These are phyloP conservation scores for Umbilicaria muhlenbergii DNA, from an alignment of 495 filamentous ascomycete genomes.

Conservation along the genomic window DNA sequence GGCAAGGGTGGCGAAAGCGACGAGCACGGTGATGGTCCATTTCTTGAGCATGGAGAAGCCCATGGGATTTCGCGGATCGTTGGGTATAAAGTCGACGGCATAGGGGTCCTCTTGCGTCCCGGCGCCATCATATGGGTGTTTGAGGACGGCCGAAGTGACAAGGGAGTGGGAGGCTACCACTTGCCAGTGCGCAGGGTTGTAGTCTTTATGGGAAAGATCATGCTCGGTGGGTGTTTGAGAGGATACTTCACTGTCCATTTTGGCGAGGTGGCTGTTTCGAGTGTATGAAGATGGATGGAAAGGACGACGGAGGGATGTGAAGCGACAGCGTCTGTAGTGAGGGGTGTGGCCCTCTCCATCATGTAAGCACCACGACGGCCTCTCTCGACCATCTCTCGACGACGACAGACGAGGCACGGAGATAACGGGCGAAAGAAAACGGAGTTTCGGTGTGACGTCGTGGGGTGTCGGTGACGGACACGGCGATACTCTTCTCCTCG, in stretches of 20 bases:
- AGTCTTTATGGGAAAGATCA: not conserved
- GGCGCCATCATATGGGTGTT: slow-evolving; percentile 45
- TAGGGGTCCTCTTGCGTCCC: slow-evolving; percentile 65
- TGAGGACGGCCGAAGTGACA: slow-evolving; percentile 38
- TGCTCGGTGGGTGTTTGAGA: not conserved
- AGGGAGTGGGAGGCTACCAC: slow-evolving; percentile 36
- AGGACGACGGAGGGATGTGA: too few species aligned
- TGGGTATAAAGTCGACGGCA: slow-evolving; percentile 54
- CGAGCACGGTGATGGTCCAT: slow-evolving; percentile 51
- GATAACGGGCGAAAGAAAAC: too few species aligned
- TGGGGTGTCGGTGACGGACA: too few species aligned
- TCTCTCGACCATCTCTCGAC: too few species aligned
- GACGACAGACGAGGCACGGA: too few species aligned
- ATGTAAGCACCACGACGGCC: too few species aligned
- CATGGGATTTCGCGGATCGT: slow-evolving; percentile 61
- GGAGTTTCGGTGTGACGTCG: too few species aligned
- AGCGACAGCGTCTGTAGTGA: too few species aligned
- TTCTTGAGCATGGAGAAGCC: slow-evolving; percentile 43
- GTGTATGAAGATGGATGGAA: too few species aligned
- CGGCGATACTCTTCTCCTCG: too few species aligned
- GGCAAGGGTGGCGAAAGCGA: slow-evolving; percentile 53
- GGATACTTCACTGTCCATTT: slow-evolving; percentile 1
- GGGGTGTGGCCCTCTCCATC: too few species aligned
- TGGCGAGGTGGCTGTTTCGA: too few species aligned
- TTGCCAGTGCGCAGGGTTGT: slow-evolving; percentile 19